Evolutionary conservation across 2,329 filamentous ascomycete species (phyloP), one percentile per base, ranked within the genome.

Genomic region (Neonectria punicea): DNA sequence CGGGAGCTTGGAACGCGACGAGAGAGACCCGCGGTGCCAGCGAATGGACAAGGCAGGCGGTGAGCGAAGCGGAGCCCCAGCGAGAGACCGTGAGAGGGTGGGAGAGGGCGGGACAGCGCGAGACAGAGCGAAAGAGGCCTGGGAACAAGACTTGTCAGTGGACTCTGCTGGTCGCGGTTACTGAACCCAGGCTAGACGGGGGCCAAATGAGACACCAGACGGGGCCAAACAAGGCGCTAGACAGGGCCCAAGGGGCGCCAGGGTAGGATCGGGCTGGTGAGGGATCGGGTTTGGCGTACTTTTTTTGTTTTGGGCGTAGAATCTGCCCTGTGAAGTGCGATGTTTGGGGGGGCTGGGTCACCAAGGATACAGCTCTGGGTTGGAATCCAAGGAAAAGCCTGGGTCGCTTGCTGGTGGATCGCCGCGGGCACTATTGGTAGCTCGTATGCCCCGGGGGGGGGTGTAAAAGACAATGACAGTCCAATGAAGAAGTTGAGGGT

Each of bases 1-100:
- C 13, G 18, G 43, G 20, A 53, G 50, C 49, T 58, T 59, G 61
- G 65, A 67, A 59, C 54, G 61, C 53, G 62, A 32, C 39, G 57
- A 58, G 61, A 58, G 61, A 46, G 47, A 43, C 14, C 36, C 36
- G 36, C 47, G 58, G 66, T 64, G 61, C 62, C 67, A 68, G 61
- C 61, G 65, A 73, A 70, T 67, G 71, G 69, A 62, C 66, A 67
- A 58, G 72, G 72, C 69, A 73, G 72, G 72, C 72, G 72, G 70
- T 74, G 70, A 74, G 65, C 62, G 56, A 65, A 62, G 69, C 66
- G 70, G 70, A 59, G 58, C 55, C 39, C 47, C 43, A 50, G 28
- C 34, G 55, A 44, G 58, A 57, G 36, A 36, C 13, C 10, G 32
- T 13, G 34, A 16, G 34, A 36, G 34, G 34, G 36, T 36, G 13